Evolutionary conservation across 2,329 filamentous ascomycete genomes (phyloP).

Genomic region (Zarea fungicola): DNA sequence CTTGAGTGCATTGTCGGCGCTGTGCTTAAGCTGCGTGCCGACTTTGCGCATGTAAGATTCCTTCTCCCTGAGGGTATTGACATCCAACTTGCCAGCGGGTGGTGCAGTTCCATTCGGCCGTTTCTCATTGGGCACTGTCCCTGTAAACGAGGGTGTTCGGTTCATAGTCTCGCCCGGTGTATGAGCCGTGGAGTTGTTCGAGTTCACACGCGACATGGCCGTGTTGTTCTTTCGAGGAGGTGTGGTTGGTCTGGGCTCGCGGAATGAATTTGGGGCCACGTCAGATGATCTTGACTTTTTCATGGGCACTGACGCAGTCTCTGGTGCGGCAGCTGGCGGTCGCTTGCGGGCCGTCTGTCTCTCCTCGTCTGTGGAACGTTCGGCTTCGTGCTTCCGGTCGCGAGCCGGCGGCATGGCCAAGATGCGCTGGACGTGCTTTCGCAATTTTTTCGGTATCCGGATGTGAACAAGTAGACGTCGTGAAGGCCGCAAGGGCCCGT

Average conservation of each 20-base stretch:
- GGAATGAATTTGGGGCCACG: too few species aligned
- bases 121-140: conserved; percentile 20
- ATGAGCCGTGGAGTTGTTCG: conserved; percentile 46
- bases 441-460: conserved; percentile 43
- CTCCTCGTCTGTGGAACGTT: conserved; percentile 4
- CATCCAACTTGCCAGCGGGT: conserved; percentile 20
- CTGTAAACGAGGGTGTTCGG: conserved; percentile 18
- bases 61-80: conserved; percentile 28
- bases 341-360: conserved; percentile 42
- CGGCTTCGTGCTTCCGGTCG: conserved; percentile 26
- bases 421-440: conserved; percentile 41
- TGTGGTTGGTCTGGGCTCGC: conserved; percentile 35
- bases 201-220: conserved; percentile 49
- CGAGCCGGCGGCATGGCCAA: conserved; percentile 34
- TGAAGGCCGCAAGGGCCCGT: conserved; percentile 22
- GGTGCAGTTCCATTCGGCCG: conserved; percentile 26
- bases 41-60: conserved; percentile 34
- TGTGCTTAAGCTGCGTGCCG: conserved; percentile 50
- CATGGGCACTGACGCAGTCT: conserved; percentile 30
- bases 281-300: conserved; percentile 43
- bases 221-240: conserved; percentile 48
- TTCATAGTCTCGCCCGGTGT: conserved; percentile 44
- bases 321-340: conserved; percentile 35
- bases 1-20: conserved; percentile 41
- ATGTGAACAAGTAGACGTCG: conserved; percentile 38